These are phyloP conservation scores for Fusarium aywerte DNA, from an alignment of 2,329 filamentous ascomycete genomes.

Conservation along the genomic window DNA sequence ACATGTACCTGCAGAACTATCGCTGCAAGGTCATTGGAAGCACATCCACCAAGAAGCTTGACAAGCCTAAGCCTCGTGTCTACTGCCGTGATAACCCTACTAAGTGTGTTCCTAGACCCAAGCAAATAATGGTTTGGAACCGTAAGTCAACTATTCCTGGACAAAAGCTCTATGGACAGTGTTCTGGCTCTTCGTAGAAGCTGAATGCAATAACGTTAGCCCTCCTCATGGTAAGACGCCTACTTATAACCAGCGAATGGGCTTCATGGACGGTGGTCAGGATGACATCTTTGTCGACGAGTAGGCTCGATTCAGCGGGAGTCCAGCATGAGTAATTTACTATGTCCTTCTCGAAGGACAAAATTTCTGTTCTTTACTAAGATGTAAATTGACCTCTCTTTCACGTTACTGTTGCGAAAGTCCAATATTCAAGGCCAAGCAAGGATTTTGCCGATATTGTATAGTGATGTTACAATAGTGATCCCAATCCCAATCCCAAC, in stretches of 20 bases:
- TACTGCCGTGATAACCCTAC: slow-evolving; percentile 55
- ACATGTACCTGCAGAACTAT: slow-evolving; percentile 60
- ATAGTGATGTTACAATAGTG: neutral
- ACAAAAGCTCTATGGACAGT: neutral
- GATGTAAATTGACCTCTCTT: neutral
- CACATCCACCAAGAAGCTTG: slow-evolving; percentile 55
- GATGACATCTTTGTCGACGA: slow-evolving; percentile 46
- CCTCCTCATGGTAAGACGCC: slow-evolving; percentile 45
- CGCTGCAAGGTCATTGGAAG: slow-evolving; percentile 60
- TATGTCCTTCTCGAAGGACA: slow-evolving; percentile 15
- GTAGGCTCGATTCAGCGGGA: neutral
- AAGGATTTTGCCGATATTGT: neutral
- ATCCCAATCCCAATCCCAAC: neutral
- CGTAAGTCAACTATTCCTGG: slow-evolving; percentile 44
- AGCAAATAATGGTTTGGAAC: slow-evolving; percentile 63
- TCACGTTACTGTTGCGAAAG: neutral
- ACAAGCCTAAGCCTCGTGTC: slow-evolving; percentile 53
- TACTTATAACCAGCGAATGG: slow-evolving; percentile 51
- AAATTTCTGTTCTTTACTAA: neutral
- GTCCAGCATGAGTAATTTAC: neutral
- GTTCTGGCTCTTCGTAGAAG: slow-evolving; percentile 38
- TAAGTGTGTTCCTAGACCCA: slow-evolving; percentile 59
- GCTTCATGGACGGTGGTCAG: slow-evolving; percentile 49
- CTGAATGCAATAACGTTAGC: slow-evolving; percentile 50
- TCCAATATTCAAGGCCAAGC: neutral